Conservation (phyloP, 1,139 yeast genomes). For the Taphrina deformans region DNA sequence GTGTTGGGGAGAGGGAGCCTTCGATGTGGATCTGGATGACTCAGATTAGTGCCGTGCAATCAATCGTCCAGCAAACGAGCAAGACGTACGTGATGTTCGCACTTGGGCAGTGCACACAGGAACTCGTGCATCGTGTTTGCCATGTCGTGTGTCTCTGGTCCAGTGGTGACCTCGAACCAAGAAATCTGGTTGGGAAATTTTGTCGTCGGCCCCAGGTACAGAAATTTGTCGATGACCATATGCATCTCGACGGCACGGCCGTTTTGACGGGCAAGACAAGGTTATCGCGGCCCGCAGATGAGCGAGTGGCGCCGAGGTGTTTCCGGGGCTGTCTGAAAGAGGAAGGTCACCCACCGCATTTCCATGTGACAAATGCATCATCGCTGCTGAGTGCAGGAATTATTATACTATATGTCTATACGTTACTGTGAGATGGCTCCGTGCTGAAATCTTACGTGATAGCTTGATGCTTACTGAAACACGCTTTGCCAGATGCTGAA, state of each 20-base stretch:
- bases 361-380: neutral
- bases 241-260: neutral
- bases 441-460: neutral
- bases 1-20: conserved; percentile 74
- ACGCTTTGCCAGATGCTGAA: neutral
- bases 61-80: neutral
- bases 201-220: neutral
- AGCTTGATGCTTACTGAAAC: neutral
- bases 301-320: conserved; percentile 9
- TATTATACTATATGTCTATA: neutral
- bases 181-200: too few species aligned
- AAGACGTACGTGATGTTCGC: conserved; percentile 19
- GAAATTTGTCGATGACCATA: neutral
- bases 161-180: too few species aligned
- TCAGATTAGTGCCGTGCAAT: neutral
- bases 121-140: neutral
- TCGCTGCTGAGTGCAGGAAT: too few species aligned
- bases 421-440: neutral
- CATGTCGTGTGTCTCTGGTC: neutral
- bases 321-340: neutral
- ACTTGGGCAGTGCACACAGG: conserved; percentile 19
- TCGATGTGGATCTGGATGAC: conserved; percentile 65
- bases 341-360: neutral
- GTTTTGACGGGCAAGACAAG: neutral
- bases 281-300: conserved; percentile 12